Evolutionary conservation across 441 rosid genomes (phyloP).

Genomic region (Erysimum cheiri): DNA sequence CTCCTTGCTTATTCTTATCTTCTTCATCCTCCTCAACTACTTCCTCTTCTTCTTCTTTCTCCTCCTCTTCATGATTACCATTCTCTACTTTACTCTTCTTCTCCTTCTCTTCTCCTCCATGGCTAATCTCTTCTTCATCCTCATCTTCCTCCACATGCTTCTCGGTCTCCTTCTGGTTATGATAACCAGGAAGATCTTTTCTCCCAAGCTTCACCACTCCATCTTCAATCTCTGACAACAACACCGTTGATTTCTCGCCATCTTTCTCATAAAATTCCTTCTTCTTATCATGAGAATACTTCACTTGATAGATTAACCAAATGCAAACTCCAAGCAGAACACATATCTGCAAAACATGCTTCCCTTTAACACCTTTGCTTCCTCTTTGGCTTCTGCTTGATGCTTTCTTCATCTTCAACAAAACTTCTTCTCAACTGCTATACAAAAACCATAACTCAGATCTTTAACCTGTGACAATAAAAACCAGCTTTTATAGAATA

Average conservation of each 20-base stretch:
- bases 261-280: constrained; percentile 68
- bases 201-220: constrained; percentile 55
- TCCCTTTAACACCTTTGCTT: constrained; percentile 65
- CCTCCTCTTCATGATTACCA: constrained; percentile 47
- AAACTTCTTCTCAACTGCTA: constrained; percentile 37
- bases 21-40: constrained; percentile 52
- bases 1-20: constrained; percentile 49
- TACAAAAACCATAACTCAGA: constrained; percentile 28
- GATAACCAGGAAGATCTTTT: constrained; percentile 61
- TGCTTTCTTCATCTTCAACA: constrained; percentile 64
- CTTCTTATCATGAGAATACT: constrained; percentile 85
- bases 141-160: constrained; percentile 52
- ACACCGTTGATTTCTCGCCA: constrained; percentile 38
- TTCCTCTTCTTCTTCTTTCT: constrained; percentile 49
- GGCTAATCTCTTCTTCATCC: constrained; percentile 43
- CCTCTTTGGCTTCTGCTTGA: constrained; percentile 75
- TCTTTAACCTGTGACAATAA: constrained; percentile 25
- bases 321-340: constrained; percentile 82
- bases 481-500: constrained; percentile 11
- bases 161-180: constrained; percentile 42
- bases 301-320: constrained; percentile 92
- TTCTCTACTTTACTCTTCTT: constrained; percentile 44
- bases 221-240: constrained; percentile 36
- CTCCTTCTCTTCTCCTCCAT: constrained; percentile 44
- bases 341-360: constrained; percentile 78